Base-by-base conservation (phyloP, 176 grass and related monocot species). In the Paspalum notatum region DNA sequence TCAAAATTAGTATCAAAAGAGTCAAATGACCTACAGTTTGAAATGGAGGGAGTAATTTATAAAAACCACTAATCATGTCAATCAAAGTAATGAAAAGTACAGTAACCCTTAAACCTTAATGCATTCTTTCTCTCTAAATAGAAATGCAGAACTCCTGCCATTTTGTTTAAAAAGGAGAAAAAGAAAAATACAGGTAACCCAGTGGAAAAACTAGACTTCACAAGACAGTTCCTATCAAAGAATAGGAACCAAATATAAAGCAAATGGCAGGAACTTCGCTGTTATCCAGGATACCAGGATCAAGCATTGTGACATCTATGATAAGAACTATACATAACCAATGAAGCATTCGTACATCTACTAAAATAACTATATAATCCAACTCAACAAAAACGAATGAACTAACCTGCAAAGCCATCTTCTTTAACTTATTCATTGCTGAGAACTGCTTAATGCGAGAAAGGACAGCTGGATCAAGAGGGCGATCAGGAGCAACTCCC, bases 371-470 rank as follows among this genome's bases (percentile, higher is more conserved):
- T 46, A 39, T 61, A 79, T 8, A 43, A 62, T 71, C 27, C 16
- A 55, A 6, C 41, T 17, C 56, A 85, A 75, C 4, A 48, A 71
- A 79, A 71, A 21, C 0, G 71, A 64, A 63, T 53, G 47, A 11
- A 82, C 72, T 82, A 48, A 94, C 92, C 81, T 84, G 76, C 62
- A 94, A 87, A 85, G 92, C 92, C 89, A 94, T 91, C 79, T 91
- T 94, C 84, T 94, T 94, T 46, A 94, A 74, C 72, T 94, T 94
- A 80, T 94, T 94, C 89, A 89, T 94, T 39, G 92, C 92, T 18
- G 89, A 91, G 74, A 92, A 94, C 72, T 94, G 87, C 53, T 91
- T 94, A 66, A 94, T 85, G 55, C 92, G 86, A 78, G 92, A 91
- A 43, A 94, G 86, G 21, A 94, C 87, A 75, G 89, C 89, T 49